phyloP scores from a whole-genome alignment of 805 yeast species.

The Cyberlindnera euphorbiae region DNA sequence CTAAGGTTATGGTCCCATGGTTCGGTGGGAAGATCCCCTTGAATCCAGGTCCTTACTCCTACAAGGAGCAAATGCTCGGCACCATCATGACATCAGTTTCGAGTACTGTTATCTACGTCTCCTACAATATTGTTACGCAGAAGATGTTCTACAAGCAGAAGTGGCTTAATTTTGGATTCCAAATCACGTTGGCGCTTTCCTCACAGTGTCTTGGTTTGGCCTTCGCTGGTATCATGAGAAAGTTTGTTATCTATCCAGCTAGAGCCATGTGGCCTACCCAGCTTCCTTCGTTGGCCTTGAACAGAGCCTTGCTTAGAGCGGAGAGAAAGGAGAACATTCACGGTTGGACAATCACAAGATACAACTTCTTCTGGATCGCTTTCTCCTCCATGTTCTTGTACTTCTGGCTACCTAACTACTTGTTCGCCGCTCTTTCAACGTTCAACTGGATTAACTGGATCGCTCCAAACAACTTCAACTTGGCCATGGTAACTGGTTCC shows the following conservation, averaged over 20 bases:
- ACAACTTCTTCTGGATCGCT: constrained; percentile 31
- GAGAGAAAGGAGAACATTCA: constrained; percentile 30
- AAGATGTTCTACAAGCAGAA: constrained; percentile 28
- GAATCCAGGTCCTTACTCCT: constrained; percentile 62
- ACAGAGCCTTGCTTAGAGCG: constrained; percentile 38
- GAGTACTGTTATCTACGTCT: constrained; percentile 31
- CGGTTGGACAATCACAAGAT: constrained; percentile 32
- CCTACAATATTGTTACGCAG: constrained; percentile 34
- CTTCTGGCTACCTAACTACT: constrained; percentile 42
- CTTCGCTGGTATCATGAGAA: constrained; percentile 59
- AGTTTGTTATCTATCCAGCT: constrained; percentile 48
- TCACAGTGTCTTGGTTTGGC: constrained; percentile 65
- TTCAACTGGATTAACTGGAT: constrained; percentile 61
- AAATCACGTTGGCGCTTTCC: constrained; percentile 45
- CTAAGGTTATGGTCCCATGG: constrained; percentile 39
- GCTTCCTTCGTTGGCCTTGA: constrained; percentile 45
- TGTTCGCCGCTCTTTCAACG: constrained; percentile 37
- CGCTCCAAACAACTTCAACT: constrained; percentile 41
- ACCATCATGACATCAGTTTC: constrained; percentile 39
- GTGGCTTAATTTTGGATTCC: constrained; percentile 43
- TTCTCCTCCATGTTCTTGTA: constrained; percentile 33
- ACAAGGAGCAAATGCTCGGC: constrained; percentile 62
- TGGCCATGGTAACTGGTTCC: constrained; percentile 47
- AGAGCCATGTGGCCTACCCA: constrained; percentile 50
- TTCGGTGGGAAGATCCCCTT: constrained; percentile 37